phyloP scores from a whole-genome alignment of 2,329 filamentous ascomycete genomes.

The Arthrinium phaeospermum region DNA sequence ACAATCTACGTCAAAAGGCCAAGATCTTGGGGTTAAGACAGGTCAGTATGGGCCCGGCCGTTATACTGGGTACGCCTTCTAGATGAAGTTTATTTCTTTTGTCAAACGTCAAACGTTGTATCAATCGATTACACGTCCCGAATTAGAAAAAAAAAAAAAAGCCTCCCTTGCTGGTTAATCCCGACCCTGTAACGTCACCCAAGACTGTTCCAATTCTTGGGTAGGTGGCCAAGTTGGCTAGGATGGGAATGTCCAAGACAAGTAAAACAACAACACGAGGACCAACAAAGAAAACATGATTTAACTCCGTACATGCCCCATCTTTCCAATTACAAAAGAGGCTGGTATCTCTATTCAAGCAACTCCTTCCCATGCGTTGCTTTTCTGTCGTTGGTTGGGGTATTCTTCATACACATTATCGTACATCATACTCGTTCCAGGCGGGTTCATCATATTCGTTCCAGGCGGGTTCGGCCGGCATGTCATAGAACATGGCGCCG shows the following conservation, averaged over 20 bases:
- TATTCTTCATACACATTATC: not conserved
- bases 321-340: not conserved
- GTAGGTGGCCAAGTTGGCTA: not conserved
- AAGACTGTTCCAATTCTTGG: not conserved
- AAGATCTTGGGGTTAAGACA: not conserved
- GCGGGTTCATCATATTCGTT: not conserved
- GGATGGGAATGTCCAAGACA: not conserved
- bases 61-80: not conserved
- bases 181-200: not conserved
- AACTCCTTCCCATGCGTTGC: not conserved
- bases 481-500: slow-evolving; percentile 14
- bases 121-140: not conserved
- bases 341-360: not conserved
- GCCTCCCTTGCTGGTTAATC: not conserved
- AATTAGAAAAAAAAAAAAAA: not conserved
- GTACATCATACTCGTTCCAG: too few species aligned
- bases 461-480: not conserved
- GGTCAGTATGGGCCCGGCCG: not conserved
- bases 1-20: not conserved
- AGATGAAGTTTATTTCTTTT: not conserved
- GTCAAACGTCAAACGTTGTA: not conserved
- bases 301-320: not conserved
- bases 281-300: not conserved
- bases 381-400: not conserved
- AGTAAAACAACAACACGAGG: not conserved